A percentile compares a stretch with the other conserved stretches of the same genome.
Conservation (phyloP, 169 alveolate genomes). For the Plasmodium blacklocki region DNA sequence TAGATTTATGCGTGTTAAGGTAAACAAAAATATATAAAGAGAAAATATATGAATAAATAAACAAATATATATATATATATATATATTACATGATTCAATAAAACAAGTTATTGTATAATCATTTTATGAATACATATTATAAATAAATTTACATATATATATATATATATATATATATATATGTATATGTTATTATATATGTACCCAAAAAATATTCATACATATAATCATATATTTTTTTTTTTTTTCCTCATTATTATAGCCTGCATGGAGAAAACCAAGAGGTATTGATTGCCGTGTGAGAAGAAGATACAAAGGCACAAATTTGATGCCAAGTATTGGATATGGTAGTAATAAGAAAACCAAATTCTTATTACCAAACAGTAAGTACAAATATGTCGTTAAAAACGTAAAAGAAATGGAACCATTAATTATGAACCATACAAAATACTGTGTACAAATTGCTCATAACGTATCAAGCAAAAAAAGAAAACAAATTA, state of each 20-base stretch:
- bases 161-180: neutral
- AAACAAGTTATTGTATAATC: neutral
- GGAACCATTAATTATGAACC: slow-evolving; percentile 96
- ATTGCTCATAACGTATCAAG: slow-evolving; percentile 95
- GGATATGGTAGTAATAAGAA: slow-evolving; percentile 97
- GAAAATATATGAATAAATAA: slow-evolving; percentile 2
- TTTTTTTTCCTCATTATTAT: slow-evolving; percentile 1
- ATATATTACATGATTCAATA: neutral
- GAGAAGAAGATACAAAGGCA: slow-evolving; percentile 96
- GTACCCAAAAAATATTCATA: neutral
- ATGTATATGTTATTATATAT: neutral
- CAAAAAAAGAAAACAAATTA: slow-evolving; percentile 92
- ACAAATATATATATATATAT: neutral
- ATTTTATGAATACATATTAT: neutral
- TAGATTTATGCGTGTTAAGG: slow-evolving; percentile 94
- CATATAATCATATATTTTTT: neutral
- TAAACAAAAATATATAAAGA: slow-evolving; percentile 62
- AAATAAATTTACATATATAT: neutral
- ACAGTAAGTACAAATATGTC: slow-evolving; percentile 94
- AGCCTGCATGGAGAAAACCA: slow-evolving; percentile 97
- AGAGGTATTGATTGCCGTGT: slow-evolving; percentile 98
- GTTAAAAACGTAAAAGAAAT: slow-evolving; percentile 93
- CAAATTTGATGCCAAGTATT: slow-evolving; percentile 95
- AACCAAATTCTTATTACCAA: slow-evolving; percentile 94
- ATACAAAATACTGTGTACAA: slow-evolving; percentile 94